Evolutionary conservation across 2,329 filamentous ascomycete genomes (phyloP).

Genomic region (Fusarium anguioides): DNA sequence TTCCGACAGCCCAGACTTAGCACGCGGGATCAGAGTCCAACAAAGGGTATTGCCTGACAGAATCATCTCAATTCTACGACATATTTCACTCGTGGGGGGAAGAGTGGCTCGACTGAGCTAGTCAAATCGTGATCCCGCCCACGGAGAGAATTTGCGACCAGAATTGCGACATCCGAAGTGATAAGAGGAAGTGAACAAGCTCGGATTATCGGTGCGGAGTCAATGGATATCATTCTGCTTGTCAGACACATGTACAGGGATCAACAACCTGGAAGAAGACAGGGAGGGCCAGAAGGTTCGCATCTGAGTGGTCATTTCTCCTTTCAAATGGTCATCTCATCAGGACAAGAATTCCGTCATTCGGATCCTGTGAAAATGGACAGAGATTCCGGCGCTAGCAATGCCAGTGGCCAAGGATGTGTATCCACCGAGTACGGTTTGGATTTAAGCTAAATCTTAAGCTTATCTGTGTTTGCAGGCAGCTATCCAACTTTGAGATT

Average conservation of each 20-base stretch:
- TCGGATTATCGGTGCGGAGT: slow-evolving; percentile 19
- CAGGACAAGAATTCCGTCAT: slow-evolving; percentile 26
- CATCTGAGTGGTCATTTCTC: not conserved
- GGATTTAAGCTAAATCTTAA: slow-evolving; percentile 32
- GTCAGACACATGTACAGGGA: not conserved
- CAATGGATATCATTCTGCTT: not conserved
- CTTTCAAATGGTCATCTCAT: slow-evolving; percentile 25
- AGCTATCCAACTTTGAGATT: not conserved
- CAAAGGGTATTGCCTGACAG: no score
- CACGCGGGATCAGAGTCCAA: no score
- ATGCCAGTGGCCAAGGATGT: not conserved
- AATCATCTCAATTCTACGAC: no score
- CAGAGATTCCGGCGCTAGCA: slow-evolving; percentile 13
- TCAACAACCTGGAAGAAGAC: no score
- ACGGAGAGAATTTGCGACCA: slow-evolving; percentile 23
- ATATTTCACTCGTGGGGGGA: no score
- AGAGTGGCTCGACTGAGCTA: no score
- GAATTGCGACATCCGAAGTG: slow-evolving; percentile 37
- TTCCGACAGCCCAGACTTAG: no score
- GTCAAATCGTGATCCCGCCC: no score
- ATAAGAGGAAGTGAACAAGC: not conserved
- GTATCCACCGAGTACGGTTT: slow-evolving; percentile 30
- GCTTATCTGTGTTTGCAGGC: slow-evolving; percentile 16
- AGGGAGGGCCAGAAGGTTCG: not conserved
- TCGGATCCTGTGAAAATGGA: slow-evolving; percentile 24